These are phyloP conservation scores for Tolypocladium sp. DNA, from an alignment of 2,329 filamentous ascomycete species.

Conservation along the genomic window DNA sequence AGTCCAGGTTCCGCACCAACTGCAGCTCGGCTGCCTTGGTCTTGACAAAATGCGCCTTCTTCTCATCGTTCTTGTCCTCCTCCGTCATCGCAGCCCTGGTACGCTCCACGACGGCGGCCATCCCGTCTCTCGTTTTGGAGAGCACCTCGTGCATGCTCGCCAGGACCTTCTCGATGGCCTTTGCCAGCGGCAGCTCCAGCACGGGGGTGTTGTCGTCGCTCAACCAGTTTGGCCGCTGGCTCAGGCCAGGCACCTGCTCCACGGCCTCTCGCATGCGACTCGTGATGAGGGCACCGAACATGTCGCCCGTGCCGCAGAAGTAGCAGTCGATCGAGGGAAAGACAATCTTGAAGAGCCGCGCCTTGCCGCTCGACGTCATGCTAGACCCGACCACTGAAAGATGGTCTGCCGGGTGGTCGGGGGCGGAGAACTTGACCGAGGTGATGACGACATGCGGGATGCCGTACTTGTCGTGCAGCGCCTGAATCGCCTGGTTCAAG, in stretches of 20 bases:
- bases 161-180: constrained; percentile 76
- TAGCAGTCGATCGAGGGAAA: constrained; percentile 86
- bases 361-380: constrained; percentile 49
- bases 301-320: constrained; percentile 94
- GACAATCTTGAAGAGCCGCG: constrained; percentile 81
- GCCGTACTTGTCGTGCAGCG: constrained; percentile 65
- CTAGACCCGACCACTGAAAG: constrained; percentile 73
- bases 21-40: constrained; percentile 86
- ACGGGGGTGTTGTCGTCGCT: constrained; percentile 62
- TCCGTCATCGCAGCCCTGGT: constrained; percentile 31
- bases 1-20: constrained; percentile 65
- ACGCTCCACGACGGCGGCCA: constrained; percentile 41
- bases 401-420: constrained; percentile 37
- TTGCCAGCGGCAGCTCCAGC: constrained; percentile 70
- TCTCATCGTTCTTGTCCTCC: constrained; percentile 37
- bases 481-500: constrained; percentile 64
- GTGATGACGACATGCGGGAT: constrained; percentile 91
- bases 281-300: constrained; percentile 91
- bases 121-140: constrained; percentile 54
- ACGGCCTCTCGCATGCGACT: constrained; percentile 82
- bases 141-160: constrained; percentile 89
- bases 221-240: constrained; percentile 57
- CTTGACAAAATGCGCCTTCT: constrained; percentile 55
- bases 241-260: constrained; percentile 33
- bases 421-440: constrained; percentile 62